Evolutionary conservation across 768 basidiomycete species (phyloP), one percentile per base, ranked within the genome.

Genomic region (Lyophyllum atratum): DNA sequence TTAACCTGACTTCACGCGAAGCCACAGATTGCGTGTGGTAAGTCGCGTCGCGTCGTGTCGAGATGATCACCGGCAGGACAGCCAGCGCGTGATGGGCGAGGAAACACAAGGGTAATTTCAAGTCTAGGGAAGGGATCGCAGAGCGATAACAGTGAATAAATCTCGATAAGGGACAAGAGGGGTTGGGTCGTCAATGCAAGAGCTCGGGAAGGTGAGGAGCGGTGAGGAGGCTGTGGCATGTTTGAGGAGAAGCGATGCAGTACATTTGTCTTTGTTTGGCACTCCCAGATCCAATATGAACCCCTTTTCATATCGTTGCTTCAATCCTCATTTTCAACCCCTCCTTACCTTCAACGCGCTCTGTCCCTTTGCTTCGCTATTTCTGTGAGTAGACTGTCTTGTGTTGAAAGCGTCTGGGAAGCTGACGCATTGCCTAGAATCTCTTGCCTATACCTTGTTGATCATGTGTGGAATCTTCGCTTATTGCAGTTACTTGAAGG

Each of bases 391-490:
- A 31, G 12, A 2, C 14, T 26, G 15, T 55, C n/a, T 42, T 37
- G 34, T 15, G 1, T 9, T 34, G 4, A 15, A 2, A 5, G 42
- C 25, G 29, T 47, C 26, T 28, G 31, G 7, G 21, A 34, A 29
- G 49, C 56, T 56, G 39, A 24, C 39, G 9, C n/a, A 21, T 21
- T 55, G 42, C 3, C 39, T 25, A 42, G 22, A 34, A 19, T 37
- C 33, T 45, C 21, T 14, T n/a, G 37, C 45, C 12, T 52, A 43
- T 52, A 26, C 28, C 44, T 48, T 42, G 55, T 51, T 22, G 37
- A 74, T 63, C 55, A 93, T 93, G 92, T 95, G 92, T 76, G 95
- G 95, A 76, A 98, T 98, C 77, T 98, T 98, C 72, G 92, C 83
- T 55, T 98, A 97, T 77, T 94, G 93, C 81, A 95, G 86, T 74